Base-by-base conservation (phyloP, 2,329 filamentous ascomycete species). In the Exserohilum rostratum region DNA sequence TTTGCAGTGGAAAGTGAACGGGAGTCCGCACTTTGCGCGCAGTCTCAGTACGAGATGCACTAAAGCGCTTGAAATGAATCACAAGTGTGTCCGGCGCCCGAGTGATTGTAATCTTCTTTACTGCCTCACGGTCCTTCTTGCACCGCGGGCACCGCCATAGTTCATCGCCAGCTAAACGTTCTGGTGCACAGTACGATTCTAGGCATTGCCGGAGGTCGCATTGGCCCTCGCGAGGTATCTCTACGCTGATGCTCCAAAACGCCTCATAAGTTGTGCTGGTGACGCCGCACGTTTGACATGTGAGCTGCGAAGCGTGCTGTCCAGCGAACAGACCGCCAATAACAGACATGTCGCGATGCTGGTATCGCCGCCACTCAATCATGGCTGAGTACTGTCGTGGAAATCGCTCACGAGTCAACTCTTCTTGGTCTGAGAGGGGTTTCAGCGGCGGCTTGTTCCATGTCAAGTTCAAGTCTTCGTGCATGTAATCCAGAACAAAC, bases 311-410 rank as follows among this genome's bases (percentile, higher is more conserved):
- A 18, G 84, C 84, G 67, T 88, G 84, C 66, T 89, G 84, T 2
- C 89, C 89, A 4, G 89, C 90, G 79, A 93, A 96, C 64, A 93
- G 85, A 37, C 85, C 85, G 56, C 90, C 90, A 53, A 96, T 84
- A 53, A 91, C 86, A n/a, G 89, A 93, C 60, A 83, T 80, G 69
- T 91, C 90, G 42, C 84, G 82, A 58, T 87, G 84, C 33, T 82
- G 83, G 71, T 92, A 90, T 13, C 85, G 82, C 17, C 80, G 77
- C 92, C 92, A 96, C 74, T 91, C 90, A 31, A 88, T 85, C 48
- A 82, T 81, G 0, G 89, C 87, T n/a, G 87, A 88, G 50, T 87
- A 79, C 55, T 87, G 79, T 11, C 85, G 82, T 0, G 85, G 83
- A 71, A 86, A 81, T 17, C 79, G 75, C 66, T 89, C 87, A 20